A percentile compares a stretch with the other conserved stretches of the same genome.
Conservation (phyloP, 73 alveolate species). For the Tetrahymena borealis region DNA sequence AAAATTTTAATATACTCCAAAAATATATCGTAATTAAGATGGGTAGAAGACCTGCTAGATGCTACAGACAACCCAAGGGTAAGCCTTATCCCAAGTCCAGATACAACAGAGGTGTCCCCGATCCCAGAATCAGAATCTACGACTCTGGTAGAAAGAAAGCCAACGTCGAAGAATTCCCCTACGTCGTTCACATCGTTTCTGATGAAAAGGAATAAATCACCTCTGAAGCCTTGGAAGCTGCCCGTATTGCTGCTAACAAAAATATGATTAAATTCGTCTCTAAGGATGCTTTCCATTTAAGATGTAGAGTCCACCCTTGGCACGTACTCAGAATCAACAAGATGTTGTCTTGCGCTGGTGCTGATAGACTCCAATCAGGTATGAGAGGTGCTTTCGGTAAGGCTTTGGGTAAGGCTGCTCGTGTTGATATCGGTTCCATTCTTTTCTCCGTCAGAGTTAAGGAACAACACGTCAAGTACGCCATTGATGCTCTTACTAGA, state of each 20-base stretch:
- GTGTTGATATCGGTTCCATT: constrained; percentile 87
- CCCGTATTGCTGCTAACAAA: constrained; percentile 98
- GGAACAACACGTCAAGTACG: constrained; percentile 69
- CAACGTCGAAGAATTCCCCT: constrained; percentile 78
- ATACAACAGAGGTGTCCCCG: constrained; percentile 98
- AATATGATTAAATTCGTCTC: constrained; percentile 81
- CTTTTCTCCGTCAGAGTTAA: constrained; percentile 69
- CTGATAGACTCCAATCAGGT: constrained; percentile 98
- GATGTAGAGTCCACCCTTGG: constrained; percentile 96
- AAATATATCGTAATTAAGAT: constrained; percentile 18
- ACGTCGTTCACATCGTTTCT: constrained; percentile 83
- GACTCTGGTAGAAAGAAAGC: constrained; percentile 93
- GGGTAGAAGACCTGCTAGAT: constrained; percentile 96
- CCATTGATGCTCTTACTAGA: constrained; percentile 92
- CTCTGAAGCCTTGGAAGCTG: constrained; percentile 99
- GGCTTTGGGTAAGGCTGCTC: constrained; percentile 95
- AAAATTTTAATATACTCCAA: not conserved
- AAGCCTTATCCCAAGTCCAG: constrained; percentile 99
- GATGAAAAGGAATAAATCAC: constrained; percentile 94
- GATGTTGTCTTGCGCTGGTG: constrained; percentile 99
- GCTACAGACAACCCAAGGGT: constrained; percentile 88
- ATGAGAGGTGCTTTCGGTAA: constrained; percentile 99
- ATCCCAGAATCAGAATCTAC: constrained; percentile 91
- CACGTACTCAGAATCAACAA: constrained; percentile 97
- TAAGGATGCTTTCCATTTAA: constrained; percentile 93